Evolutionary conservation across 129 eudicot species (phyloP).

Genomic region (Logfia minima): DNA sequence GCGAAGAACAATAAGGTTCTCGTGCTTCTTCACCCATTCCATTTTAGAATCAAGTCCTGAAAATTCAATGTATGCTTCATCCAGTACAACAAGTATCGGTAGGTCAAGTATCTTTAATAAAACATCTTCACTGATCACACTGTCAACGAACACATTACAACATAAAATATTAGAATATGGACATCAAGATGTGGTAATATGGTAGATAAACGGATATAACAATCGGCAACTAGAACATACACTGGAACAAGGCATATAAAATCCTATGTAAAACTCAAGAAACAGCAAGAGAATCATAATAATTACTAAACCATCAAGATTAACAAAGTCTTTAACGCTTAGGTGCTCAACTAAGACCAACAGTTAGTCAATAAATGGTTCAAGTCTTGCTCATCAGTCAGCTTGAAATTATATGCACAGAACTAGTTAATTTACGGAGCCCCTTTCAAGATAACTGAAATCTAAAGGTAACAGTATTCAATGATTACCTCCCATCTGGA

Average conservation of each 20-base stretch:
- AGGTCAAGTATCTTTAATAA: conserved; percentile 76
- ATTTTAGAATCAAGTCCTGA: conserved; percentile 78
- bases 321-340: background rate
- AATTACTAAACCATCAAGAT: background rate
- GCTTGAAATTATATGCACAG: background rate
- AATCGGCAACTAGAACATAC: background rate
- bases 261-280: background rate
- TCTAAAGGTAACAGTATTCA: background rate
- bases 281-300: background rate
- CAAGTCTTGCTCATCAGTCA: background rate
- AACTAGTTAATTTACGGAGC: background rate
- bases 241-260: background rate
- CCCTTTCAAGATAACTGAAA: background rate
- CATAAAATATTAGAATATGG: conserved; percentile 13
- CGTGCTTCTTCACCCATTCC: conserved; percentile 94
- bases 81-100: conserved; percentile 90
- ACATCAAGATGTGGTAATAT: background rate
- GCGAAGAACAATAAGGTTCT: conserved; percentile 89
- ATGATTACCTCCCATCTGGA: conserved; percentile 91
- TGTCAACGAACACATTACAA: conserved; percentile 35
- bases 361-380: background rate
- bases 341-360: background rate
- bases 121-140: conserved; percentile 81
- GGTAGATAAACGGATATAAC: background rate
- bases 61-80: conserved; percentile 97